Evolutionary conservation across 2,329 filamentous ascomycete genomes (phyloP).

Genomic region (Helotiales sp.): DNA sequence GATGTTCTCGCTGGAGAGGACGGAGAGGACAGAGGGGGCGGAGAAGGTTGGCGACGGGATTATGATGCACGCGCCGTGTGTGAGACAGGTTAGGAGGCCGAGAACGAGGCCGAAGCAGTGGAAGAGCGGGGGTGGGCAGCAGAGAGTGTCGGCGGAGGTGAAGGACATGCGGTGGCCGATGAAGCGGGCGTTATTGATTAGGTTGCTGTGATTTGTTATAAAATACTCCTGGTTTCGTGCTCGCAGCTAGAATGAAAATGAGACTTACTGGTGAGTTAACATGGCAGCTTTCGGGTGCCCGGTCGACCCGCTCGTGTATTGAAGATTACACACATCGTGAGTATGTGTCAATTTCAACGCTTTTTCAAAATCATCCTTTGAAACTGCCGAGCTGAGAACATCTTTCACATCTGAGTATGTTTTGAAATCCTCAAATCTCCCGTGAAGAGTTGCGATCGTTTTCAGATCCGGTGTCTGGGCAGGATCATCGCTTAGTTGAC

Average conservation of each 20-base stretch:
- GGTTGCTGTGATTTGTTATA: constrained; percentile 24
- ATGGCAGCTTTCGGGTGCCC: constrained; percentile 76
- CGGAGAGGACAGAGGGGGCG: constrained; percentile 65
- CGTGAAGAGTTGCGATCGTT: constrained; percentile 64
- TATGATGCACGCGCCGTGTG: constrained; percentile 76
- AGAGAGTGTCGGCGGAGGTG: constrained; percentile 69
- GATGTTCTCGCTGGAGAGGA: constrained; percentile 69
- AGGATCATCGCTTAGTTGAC: constrained; percentile 50
- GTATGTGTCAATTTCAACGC: constrained; percentile 62
- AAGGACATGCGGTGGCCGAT: constrained; percentile 54
- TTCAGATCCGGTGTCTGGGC: constrained; percentile 43
- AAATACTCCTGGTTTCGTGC: neutral
- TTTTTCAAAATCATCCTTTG: constrained; percentile 56
- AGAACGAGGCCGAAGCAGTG: constrained; percentile 85
- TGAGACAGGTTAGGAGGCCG: constrained; percentile 73
- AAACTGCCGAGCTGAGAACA: constrained; percentile 54
- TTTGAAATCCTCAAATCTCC: constrained; percentile 57
- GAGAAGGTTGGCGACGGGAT: constrained; percentile 79
- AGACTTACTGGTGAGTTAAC: constrained; percentile 56
- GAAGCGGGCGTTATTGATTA: constrained; percentile 37
- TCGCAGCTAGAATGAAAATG: neutral
- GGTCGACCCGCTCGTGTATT: constrained; percentile 78
- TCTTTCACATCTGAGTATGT: constrained; percentile 66
- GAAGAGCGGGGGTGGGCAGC: constrained; percentile 83
- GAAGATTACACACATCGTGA: constrained; percentile 73